Percentiles rank a stretch among this genome's conserved stretches.
phyloP scores from a whole-genome alignment of 116 monocot species.

The Papilionanthe hybrid region DNA sequence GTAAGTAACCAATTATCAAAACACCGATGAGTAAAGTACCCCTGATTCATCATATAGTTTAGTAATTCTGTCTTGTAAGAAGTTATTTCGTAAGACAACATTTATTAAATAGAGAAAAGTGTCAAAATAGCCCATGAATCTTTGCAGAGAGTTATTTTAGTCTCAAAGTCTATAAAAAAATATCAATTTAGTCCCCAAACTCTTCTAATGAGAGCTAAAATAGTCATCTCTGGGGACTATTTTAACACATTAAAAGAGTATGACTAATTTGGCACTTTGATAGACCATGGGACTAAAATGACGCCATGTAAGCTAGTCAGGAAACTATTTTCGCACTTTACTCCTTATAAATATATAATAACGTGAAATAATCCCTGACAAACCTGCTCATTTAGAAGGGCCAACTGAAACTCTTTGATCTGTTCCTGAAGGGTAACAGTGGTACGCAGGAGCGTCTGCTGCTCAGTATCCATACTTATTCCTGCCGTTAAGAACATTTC shows the following conservation, averaged over 20 bases:
- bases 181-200: too few relatives aligned
- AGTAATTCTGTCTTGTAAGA: background rate
- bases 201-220: too few relatives aligned
- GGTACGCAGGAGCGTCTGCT: slow-evolving; percentile 65
- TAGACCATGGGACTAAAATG: too few relatives aligned
- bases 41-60: background rate
- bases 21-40: background rate
- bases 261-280: too few relatives aligned
- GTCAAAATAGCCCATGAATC: too few relatives aligned
- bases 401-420: slow-evolving; percentile 73
- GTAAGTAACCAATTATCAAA: background rate
- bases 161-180: too few relatives aligned
- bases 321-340: background rate
- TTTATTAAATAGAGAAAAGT: too few relatives aligned
- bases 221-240: too few relatives aligned
- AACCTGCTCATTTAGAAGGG: slow-evolving; percentile 94
- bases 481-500: slow-evolving; percentile 92
- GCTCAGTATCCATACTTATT: slow-evolving; percentile 68
- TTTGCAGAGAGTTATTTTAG: too few relatives aligned
- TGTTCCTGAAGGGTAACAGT: slow-evolving; percentile 86
- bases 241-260: too few relatives aligned
- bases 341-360: background rate
- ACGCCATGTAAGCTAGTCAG: too few relatives aligned
- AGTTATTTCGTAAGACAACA: background rate
- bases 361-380: slow-evolving; percentile 2